These are phyloP conservation scores for Gossypium mustelinum DNA, from an alignment of 345 rosid species.

Conservation along the genomic window DNA sequence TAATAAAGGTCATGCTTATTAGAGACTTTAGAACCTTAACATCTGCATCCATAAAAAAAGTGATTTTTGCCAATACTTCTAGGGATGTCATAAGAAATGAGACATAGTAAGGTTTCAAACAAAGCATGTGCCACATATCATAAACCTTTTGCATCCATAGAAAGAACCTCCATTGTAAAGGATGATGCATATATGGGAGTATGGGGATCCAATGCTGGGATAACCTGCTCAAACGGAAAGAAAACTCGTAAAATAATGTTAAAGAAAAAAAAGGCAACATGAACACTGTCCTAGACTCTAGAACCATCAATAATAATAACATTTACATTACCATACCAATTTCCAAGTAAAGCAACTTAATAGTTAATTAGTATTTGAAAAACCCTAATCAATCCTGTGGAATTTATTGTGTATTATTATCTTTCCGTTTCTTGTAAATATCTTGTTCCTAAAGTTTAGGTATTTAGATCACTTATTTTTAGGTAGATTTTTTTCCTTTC, in stretches of 20 bases:
- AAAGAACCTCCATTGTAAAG: slow-evolving; percentile 92
- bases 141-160: neutral
- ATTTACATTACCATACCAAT: neutral
- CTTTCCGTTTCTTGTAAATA: too few relatives aligned
- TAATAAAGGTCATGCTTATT: neutral
- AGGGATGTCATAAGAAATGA: neutral
- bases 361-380: neutral
- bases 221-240: slow-evolving; percentile 58
- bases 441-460: too few relatives aligned
- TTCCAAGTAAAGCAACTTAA: neutral
- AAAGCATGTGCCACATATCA: neutral
- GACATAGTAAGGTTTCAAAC: neutral
- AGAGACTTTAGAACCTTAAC: slow-evolving; percentile 2
- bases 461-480: too few relatives aligned
- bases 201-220: slow-evolving; percentile 78
- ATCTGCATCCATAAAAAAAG: slow-evolving; percentile 4
- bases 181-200: slow-evolving; percentile 95
- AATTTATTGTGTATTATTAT: too few relatives aligned
- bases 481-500: too few relatives aligned
- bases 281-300: neutral
- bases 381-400: neutral
- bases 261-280: neutral
- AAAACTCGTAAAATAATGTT: neutral
- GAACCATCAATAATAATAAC: neutral
- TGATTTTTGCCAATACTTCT: slow-evolving; percentile 7